A percentile compares a stretch with the other conserved stretches of the same genome.
Evolutionary conservation across 2,329 filamentous ascomycete genomes (phyloP).

Genomic region (Zalaria sp.): DNA sequence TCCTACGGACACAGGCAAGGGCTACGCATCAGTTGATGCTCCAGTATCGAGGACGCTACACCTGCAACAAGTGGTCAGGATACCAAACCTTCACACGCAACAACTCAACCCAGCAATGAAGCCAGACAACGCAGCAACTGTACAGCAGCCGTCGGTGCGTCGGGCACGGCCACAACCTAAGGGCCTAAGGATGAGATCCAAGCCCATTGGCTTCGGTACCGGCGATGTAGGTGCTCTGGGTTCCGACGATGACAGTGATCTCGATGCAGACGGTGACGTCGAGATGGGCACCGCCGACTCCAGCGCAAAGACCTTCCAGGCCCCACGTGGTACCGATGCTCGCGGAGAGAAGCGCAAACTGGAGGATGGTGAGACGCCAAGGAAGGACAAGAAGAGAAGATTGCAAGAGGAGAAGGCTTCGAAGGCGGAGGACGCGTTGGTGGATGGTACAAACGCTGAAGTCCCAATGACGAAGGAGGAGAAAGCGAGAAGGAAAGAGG

Average conservation of each 20-base stretch:
- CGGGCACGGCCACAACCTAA: constrained; percentile 50
- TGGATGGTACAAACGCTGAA: constrained; percentile 4
- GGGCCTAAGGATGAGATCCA: constrained; percentile 52
- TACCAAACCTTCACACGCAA: constrained; percentile 29
- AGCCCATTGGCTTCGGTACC: constrained; percentile 45
- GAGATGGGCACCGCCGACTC: constrained; percentile 14
- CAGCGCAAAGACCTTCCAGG: constrained; percentile 12
- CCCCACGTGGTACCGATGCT: constrained; percentile 8
- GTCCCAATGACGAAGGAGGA: constrained; percentile 15
- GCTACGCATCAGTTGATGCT: constrained; percentile 23
- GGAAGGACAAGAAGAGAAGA: constrained; percentile 6
- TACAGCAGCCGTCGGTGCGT: constrained; percentile 35
- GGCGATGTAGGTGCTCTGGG: constrained; percentile 29
- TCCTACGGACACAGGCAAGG: constrained; percentile 9
- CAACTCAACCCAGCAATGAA: constrained; percentile 27
- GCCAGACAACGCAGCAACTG: constrained; percentile 24
- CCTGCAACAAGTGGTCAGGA: constrained; percentile 46
- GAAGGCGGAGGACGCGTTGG: constrained; percentile 6
- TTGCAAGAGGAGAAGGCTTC: constrained; percentile 4
- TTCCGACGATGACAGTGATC: constrained; percentile 28
- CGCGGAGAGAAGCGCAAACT: constrained; percentile 26
- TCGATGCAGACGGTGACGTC: constrained; percentile 14
- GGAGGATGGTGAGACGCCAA: constrained; percentile 12
- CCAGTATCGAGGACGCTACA: constrained; percentile 47
- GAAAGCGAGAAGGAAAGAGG: constrained; percentile 21